phyloP scores from a whole-genome alignment of 257 asterid species.

The Primulina eburnea region DNA sequence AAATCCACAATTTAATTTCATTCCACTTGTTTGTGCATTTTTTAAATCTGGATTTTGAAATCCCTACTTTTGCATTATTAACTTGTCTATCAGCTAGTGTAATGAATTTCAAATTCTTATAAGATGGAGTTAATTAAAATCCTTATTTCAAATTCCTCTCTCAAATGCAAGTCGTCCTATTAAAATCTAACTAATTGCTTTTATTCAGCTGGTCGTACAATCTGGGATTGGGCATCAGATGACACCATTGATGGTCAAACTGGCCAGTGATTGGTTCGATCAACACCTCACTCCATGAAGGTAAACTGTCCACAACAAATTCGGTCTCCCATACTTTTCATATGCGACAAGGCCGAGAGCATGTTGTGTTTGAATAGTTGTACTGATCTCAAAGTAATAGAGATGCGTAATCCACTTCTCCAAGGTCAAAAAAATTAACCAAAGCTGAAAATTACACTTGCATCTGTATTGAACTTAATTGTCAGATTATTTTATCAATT shows the following conservation, averaged over 20 bases:
- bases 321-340: not conserved
- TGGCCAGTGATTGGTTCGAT: slow-evolving; percentile 72
- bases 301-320: not conserved
- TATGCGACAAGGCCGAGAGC: not conserved
- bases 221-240: slow-evolving; percentile 67
- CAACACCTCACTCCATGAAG: slow-evolving; percentile 16
- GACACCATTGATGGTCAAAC: slow-evolving; percentile 81
- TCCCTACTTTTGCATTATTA: too few species aligned
- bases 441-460: too few species aligned
- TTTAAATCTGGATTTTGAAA: too few species aligned
- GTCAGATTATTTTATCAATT: too few species aligned
- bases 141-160: too few species aligned
- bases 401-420: not conserved
- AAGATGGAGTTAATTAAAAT: too few species aligned
- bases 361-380: not conserved
- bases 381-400: slow-evolving; percentile 8
- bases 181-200: slow-evolving; percentile 2
- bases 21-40: too few species aligned
- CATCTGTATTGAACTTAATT: too few species aligned
- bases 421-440: too few species aligned
- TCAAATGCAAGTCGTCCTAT: not conserved
- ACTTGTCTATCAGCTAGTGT: too few species aligned
- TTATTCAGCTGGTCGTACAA: slow-evolving; percentile 54
- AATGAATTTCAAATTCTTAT: too few species aligned
- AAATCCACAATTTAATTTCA: too few species aligned